Percentiles rank a stretch among this genome's conserved stretches.
Conservation (phyloP, 805 yeast species). For the Schwanniomyces polymorphus region DNA sequence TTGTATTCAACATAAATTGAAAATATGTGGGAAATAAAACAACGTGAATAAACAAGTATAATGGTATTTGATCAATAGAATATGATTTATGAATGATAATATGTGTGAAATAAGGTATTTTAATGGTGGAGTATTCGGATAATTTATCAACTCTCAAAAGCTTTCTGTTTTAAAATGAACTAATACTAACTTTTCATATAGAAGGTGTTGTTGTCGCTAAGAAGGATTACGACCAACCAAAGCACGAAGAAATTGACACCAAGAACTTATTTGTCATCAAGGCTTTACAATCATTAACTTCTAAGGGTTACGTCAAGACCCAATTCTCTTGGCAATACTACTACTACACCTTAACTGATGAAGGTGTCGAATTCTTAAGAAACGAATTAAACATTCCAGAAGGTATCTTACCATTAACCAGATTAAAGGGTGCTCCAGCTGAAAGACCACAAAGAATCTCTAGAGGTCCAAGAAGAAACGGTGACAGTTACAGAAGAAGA, state of each 20-base stretch:
- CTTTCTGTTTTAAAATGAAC: not conserved
- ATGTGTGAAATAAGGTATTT: not conserved
- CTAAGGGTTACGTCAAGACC: constrained; percentile 98
- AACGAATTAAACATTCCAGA: constrained; percentile 98
- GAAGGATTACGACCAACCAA: constrained; percentile 96
- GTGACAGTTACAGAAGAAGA: constrained; percentile 60
- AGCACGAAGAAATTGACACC: constrained; percentile 98
- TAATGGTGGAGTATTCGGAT: not conserved
- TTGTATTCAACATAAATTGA: not conserved
- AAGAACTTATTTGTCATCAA: constrained; percentile 96
- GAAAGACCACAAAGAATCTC: constrained; percentile 55
- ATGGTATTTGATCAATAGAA: not conserved
- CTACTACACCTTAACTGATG: constrained; percentile 99
- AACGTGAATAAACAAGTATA: no score
- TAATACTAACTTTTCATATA: constrained; percentile 44
- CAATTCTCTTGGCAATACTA: constrained; percentile 99
- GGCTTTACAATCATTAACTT: constrained; percentile 98
- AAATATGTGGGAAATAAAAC: not conserved
- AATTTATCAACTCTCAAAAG: not conserved
- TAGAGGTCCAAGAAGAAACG: constrained; percentile 38
- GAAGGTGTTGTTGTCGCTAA: constrained; percentile 99
- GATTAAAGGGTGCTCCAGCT: constrained; percentile 92
- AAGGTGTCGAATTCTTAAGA: constrained; percentile 98
- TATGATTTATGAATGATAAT: no score
- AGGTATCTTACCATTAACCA: constrained; percentile 97